Conservation (phyloP, 805 yeast genomes). For the Ogataea naganishii region DNA sequence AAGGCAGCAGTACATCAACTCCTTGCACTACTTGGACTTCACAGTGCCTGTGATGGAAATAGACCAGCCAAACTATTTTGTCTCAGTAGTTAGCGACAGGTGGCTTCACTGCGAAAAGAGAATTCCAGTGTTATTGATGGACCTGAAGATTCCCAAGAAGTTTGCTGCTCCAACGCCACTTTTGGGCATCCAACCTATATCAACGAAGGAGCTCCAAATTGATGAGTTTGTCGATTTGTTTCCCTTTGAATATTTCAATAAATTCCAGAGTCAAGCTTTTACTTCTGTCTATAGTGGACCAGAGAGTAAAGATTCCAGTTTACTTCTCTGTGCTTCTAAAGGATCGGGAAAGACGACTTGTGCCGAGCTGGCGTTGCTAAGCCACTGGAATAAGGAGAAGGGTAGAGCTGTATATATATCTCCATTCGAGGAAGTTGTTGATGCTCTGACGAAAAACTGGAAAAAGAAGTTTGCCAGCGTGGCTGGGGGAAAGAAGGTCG, state of each 20-base stretch:
- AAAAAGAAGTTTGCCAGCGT: slow-evolving; percentile 31
- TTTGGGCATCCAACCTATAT: slow-evolving; percentile 40
- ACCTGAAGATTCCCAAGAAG: slow-evolving; percentile 49
- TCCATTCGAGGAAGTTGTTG: slow-evolving; percentile 52
- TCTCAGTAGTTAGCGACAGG: slow-evolving; percentile 64
- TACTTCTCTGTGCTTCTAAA: slow-evolving; percentile 63
- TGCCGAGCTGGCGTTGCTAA: slow-evolving; percentile 66
- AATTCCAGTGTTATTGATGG: slow-evolving; percentile 48
- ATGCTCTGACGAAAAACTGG: slow-evolving; percentile 45
- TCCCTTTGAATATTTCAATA: slow-evolving; percentile 51
- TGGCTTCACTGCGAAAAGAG: slow-evolving; percentile 76
- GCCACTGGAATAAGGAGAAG: slow-evolving; percentile 60
- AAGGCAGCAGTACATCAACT: slow-evolving; percentile 36
- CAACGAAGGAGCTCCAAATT: slow-evolving; percentile 38
- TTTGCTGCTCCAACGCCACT: slow-evolving; percentile 56
- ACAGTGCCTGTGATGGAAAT: slow-evolving; percentile 55
- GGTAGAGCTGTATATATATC: slow-evolving; percentile 70
- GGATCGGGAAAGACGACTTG: slow-evolving; percentile 68
- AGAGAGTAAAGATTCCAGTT: slow-evolving; percentile 19
- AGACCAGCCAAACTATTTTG: slow-evolving; percentile 59
- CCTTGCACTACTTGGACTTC: slow-evolving; percentile 54
- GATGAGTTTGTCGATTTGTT: slow-evolving; percentile 40
- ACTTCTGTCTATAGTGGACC: slow-evolving; percentile 47
- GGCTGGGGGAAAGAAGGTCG: slow-evolving; percentile 50
- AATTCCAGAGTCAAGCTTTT: slow-evolving; percentile 66